Evolutionary conservation across 2,329 filamentous ascomycete species (phyloP), one percentile per base, ranked within the genome.

Genomic region (Coniochaeta sp.): DNA sequence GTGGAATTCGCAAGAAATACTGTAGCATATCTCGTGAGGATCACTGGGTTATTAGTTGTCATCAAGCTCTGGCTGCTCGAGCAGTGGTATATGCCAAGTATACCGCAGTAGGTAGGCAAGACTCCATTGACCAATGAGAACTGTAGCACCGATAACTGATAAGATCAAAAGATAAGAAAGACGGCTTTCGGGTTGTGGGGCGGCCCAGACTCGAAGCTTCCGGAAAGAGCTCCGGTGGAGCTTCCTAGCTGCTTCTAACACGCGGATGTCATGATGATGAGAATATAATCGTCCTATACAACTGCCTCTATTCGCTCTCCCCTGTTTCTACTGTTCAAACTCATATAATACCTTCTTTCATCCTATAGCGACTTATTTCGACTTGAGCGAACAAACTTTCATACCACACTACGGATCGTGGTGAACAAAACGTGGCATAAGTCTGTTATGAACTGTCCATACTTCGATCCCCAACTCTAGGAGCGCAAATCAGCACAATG

Each of bases 401-500:
- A n/a, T n/a, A 52, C 8, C n/a, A 36, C 19, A 56, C 30, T 36
- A 61, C 16, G 4, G 17, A 36, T 17, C 24, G 16, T 22, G 19
- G 19, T 55, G 16, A 42, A 17, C 47, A 55, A 52, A 52, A 26
- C 47, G 54, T 22, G 5, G 5, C 10, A 38, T 22, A 22, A 24
- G 9, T 14, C 6, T 34, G 16, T 7, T 36, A 34, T 56, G 54
- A 56, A 17, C 30, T 16, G 24, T 22, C 24, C 16, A 28, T 36
- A 14, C 30, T 36, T n/a, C n/a, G n/a, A n/a, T n/a, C n/a, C n/a
- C 30, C 17, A 16, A 24, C 7, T 8, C n/a, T 58, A 47, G 19
- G 32, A 52, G 30, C 58, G 22, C 58, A 26, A 19, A 55, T 22
- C 38, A 44, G 42, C 30, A 52, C 24, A 57, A 78, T 78, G 76